Base-by-base conservation (phyloP, 805 yeast species). In the Starmerella potacharoeniae region DNA sequence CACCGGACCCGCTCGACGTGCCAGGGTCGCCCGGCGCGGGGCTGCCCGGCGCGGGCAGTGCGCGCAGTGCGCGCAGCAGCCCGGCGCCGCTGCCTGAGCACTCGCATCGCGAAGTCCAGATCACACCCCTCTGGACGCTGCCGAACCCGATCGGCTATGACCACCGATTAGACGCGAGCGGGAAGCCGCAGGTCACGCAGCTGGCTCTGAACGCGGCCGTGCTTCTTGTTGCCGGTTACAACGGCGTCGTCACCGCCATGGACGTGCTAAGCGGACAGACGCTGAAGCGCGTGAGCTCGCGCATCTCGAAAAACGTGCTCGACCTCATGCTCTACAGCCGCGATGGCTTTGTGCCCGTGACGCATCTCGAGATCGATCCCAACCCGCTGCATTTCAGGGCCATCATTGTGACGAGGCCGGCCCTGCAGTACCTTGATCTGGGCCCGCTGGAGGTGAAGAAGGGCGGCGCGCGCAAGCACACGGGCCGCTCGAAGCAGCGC, bases 181-280 rank as follows among this genome's bases (percentile, higher is more conserved):
- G 39, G 6, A 51, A 54, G 44, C 66, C 66, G 11, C 57, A 59
- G 29, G 56, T 65, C 30, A 60, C 67, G 2, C 58, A 62, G 10
- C 47, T 67, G n/a, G 65, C 69, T 2, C 30, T 66, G 41, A 67
- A 67, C 51, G 56, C 69, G 0, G 64, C 59, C 22, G 67, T 67
- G 4, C 49, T 67, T 11, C 59, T 66, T 10, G 56, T 62, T 11
- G 65, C 65, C 2, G 65, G 68, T 6, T 59, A 60, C 47, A 60
- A 64, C 51, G 69, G 69, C 31, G 55, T 62, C 5, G 62, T 64
- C 1, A 41, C 56, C 5, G 65, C 66, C n/a, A 52, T 56, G 41
- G 69, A 67, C 34, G 53, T 62, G 5, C 56, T 67, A 5, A 64
- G 59, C 17, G 70, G 70, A 5, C 58, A 58, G 36, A 52, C 54